Evolutionary conservation across 257 asterid genomes (phyloP), one percentile per base, ranked within the genome.

Genomic region (Asclepias syriaca): DNA sequence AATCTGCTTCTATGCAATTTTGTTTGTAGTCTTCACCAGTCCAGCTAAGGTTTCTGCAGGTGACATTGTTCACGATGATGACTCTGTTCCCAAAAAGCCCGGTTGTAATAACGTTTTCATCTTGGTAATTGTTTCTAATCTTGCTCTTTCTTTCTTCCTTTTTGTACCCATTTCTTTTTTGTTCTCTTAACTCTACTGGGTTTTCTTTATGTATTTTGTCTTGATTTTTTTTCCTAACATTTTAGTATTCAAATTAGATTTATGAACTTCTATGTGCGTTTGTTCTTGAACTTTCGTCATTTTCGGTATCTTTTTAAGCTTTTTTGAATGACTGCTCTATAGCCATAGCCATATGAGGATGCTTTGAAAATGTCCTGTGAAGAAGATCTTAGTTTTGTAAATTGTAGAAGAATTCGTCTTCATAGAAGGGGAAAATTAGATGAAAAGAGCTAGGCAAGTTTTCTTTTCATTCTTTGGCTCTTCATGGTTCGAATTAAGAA

Each of bases 61-160:
- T 70, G 98, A 93, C 78, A 93, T 90, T 74, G 95, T 93, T 78
- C 96, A 93, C 55, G 81, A 81, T 40, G 73, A 78, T 37, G 76
- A 81, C 50, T 69, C 65, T 15, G 78, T 82, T 27, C 98, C 98
- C 29, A 87, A 88, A 65, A 90, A 90, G 76, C 98, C 98, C 58
- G 98, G 98, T 27, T 93, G 98, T 63, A 93, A 85, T 76, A 93
- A 93, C 74, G 89, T 86, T 74, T 93, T 90, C 74, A 89, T 93
- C 68, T 85, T 90, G 95, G 98, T 92, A 87, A 8, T 69, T 59
- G 1, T 16, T 14, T 37, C 65, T 66, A 55, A 50, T 55, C 43
- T 68, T 83, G 24, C 27, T 74, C 27, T 74, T 74, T 79, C 11
- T 7, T 19, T 43, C 39, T 43, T 43, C 15, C 50, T 46, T 65